Percentiles rank a stretch among this genome's conserved stretches.
Conservation (phyloP, 2,329 filamentous ascomycete genomes). For the Colletotrichum magnum region DNA sequence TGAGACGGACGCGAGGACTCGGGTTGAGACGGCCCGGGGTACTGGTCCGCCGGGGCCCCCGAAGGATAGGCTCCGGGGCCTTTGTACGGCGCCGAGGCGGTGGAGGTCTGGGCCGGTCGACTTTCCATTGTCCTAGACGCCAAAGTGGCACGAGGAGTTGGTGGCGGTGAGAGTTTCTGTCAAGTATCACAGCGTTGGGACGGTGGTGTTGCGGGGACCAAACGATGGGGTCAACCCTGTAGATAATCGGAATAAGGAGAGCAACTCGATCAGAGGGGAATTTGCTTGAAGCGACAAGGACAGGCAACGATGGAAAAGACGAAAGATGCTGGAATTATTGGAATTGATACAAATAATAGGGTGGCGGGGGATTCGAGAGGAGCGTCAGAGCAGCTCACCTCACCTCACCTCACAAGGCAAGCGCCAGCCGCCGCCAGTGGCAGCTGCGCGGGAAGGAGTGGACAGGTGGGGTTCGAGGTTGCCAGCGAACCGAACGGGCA, state of each 20-base stretch:
- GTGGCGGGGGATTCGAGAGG: conserved; percentile 31
- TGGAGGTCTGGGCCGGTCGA: conserved; percentile 15
- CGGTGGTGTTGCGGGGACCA: conserved; percentile 3
- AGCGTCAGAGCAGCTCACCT: conserved; percentile 16
- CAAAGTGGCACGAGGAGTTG: not conserved
- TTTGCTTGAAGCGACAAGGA: not conserved
- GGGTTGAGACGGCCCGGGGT: conserved; percentile 16
- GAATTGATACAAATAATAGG: conserved; percentile 8
- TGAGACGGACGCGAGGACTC: conserved; percentile 2
- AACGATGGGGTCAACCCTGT: not conserved
- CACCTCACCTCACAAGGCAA: not conserved
- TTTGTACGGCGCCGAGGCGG: conserved; percentile 20
- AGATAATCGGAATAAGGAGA: not conserved
- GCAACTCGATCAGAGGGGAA: not conserved
- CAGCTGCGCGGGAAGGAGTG: conserved; percentile 1
- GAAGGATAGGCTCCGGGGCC: conserved; percentile 27
- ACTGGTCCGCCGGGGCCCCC: conserved; percentile 1
- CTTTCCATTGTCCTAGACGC: conserved; percentile 16
- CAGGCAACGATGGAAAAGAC: not conserved
- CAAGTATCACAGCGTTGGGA: not conserved
- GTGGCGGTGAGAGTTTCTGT: conserved; percentile 28
- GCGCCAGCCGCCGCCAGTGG: not conserved
- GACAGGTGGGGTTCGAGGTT: not conserved
- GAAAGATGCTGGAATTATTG: no score
- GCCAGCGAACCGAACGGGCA: conserved; percentile 21